phyloP scores from a whole-genome alignment of 176 grass and related monocot genomes.

The Lolium rigidum region DNA sequence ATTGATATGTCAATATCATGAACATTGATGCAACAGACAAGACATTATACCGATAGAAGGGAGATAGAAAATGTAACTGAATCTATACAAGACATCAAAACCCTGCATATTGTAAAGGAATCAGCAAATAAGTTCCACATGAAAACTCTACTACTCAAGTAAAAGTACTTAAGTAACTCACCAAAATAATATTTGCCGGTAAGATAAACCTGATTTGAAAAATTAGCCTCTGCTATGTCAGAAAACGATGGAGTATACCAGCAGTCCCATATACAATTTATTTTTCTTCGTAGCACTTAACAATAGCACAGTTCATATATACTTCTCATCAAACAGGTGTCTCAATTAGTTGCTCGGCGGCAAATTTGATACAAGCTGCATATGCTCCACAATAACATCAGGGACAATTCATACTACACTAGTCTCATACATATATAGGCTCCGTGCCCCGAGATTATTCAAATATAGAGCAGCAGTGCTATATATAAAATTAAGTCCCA shows the following conservation, averaged over 20 bases:
- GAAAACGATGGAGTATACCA: neutral
- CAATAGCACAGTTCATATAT: constrained; percentile 4
- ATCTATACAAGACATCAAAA: constrained; percentile 28
- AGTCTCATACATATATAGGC: neutral
- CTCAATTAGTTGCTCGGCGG: neutral
- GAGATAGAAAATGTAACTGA: too few relatives aligned
- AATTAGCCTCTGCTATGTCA: neutral
- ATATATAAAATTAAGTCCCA: neutral
- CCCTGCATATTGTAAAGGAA: constrained; percentile 56
- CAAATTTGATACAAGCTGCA: constrained; percentile 53
- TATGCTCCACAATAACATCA: constrained; percentile 89
- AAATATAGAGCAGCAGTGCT: neutral
- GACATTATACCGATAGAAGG: too few relatives aligned
- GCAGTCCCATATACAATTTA: neutral
- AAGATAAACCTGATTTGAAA: neutral
- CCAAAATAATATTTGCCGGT: neutral
- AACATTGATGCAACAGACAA: too few relatives aligned
- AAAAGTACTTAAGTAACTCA: neutral
- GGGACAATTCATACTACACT: neutral
- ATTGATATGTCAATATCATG: too few relatives aligned
- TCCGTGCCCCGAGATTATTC: neutral
- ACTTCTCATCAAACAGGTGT: neutral
- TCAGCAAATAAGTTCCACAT: constrained; percentile 25
- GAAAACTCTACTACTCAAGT: neutral
- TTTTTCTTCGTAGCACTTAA: neutral